These are phyloP conservation scores for Suhomyces kunorum DNA, from an alignment of 1,139 yeast genomes.

Conservation along the genomic window DNA sequence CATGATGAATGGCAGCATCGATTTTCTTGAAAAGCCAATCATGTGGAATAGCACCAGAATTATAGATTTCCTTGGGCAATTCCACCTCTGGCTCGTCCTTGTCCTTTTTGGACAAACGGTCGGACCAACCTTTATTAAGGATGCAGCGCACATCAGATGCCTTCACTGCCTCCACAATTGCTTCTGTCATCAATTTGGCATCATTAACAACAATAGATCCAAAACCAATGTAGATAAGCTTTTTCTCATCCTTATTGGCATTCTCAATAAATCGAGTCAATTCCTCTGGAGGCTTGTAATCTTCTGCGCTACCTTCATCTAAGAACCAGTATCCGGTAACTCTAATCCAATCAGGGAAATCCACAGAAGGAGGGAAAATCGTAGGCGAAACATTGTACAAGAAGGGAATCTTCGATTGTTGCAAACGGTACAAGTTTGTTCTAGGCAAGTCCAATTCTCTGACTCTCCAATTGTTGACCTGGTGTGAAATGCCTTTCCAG, in stretches of 20 bases:
- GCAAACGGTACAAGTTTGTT: constrained; percentile 70
- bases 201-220: constrained; percentile 92
- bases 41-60: constrained; percentile 78
- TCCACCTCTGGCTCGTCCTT: constrained; percentile 48
- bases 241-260: constrained; percentile 63
- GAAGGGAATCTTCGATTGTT: constrained; percentile 81
- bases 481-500: constrained; percentile 92
- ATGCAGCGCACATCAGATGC: constrained; percentile 84
- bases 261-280: constrained; percentile 59
- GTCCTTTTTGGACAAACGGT: constrained; percentile 49
- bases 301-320: constrained; percentile 60
- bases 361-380: constrained; percentile 89
- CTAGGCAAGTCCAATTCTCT: constrained; percentile 62
- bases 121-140: constrained; percentile 94
- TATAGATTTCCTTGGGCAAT: constrained; percentile 69
- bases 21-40: constrained; percentile 90
- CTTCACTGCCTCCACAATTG: constrained; percentile 75
- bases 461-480: constrained; percentile 85
- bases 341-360: constrained; percentile 89
- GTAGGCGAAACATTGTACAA: constrained; percentile 85
- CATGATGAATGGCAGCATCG: constrained; percentile 96
- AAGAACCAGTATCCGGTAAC: constrained; percentile 97
- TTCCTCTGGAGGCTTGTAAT: constrained; percentile 67
- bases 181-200: constrained; percentile 73
- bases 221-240: constrained; percentile 87